Evolutionary conservation across 805 yeast species (phyloP).

Genomic region (Suhomyces tanzawaensis): DNA sequence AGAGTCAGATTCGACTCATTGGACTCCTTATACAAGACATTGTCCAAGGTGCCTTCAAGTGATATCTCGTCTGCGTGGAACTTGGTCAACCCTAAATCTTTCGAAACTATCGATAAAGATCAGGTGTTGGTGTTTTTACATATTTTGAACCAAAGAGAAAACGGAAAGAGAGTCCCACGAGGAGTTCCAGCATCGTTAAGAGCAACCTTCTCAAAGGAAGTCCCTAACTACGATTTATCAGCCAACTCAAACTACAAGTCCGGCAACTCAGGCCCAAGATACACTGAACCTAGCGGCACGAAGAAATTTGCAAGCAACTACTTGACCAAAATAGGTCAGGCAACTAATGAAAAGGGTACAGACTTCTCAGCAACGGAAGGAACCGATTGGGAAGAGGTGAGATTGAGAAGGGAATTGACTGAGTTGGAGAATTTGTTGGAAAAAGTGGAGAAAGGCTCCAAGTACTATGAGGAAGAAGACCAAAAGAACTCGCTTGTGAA

Average conservation of each 20-base stretch:
- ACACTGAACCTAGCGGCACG: constrained; percentile 10
- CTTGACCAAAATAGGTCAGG: constrained; percentile 53
- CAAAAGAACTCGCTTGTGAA: constrained; percentile 29
- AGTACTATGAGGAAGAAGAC: constrained; percentile 21
- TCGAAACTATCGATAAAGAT: constrained; percentile 87
- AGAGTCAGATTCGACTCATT: constrained; percentile 74
- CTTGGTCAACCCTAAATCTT: constrained; percentile 85
- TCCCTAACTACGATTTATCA: constrained; percentile 66
- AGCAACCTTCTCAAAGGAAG: constrained; percentile 86
- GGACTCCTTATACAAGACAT: constrained; percentile 62
- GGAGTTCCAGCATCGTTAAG: constrained; percentile 92
- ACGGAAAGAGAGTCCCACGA: constrained; percentile 81
- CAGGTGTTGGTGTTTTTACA: constrained; percentile 88
- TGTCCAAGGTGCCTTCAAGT: constrained; percentile 71
- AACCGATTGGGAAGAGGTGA: constrained; percentile 92
- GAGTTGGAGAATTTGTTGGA: constrained; percentile 68
- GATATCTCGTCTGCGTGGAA: constrained; percentile 94
- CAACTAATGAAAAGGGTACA: constrained; percentile 52
- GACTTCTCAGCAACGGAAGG: constrained; percentile 71
- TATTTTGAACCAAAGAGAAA: constrained; percentile 84
- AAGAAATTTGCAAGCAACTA: constrained; percentile 54
- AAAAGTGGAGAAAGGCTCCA: constrained; percentile 40
- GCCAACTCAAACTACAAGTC: constrained; percentile 7
- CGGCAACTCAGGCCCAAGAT: constrained; percentile 1
- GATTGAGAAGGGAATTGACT: constrained; percentile 73